Evolutionary conservation across 169 alveolate species (phyloP), one percentile per base, ranked within the genome.

Genomic region (Nephromyces sp.): DNA sequence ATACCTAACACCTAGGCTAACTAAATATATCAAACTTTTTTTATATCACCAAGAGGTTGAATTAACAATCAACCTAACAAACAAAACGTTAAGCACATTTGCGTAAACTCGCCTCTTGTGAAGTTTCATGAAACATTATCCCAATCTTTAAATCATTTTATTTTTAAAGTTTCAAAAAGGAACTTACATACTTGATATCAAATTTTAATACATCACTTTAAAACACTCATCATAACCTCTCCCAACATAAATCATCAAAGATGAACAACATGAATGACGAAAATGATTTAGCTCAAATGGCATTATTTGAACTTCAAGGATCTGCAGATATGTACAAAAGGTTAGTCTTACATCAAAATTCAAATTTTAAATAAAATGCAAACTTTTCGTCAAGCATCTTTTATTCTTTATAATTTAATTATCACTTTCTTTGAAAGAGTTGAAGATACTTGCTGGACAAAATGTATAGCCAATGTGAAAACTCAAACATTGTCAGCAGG

Each of bases 301-400:
- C 84, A 51, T 66, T 77, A 6, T 72, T 70, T 28, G 84, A 77
- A 73, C 30, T 77, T 32, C 70, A 61, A 52, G 84, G 84, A n/a
- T 34, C 68, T 51, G 78, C 80, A 52, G 84, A 77, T 69, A 31
- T 72, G 66, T 77, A 67, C 75, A 66, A 68, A 29, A 29, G 81
- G 81, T 75, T 31, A 70, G 15, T 43, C 27, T 53, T 2, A 3
- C 27, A 4, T 53, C 24, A 53, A 25, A 25, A 2, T 25, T 53
- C 27, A 25, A 5, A 3, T 53, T 15, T 15, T 15, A 15, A 43
- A 15, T 15, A 15, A 43, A 15, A 3, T 6, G 0, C 28, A 27
- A 27, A 0, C 5, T 57, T 0, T 57, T 57, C 25, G 0, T 6
- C 5, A 0, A 5, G 25, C 3, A 5, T 57, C 3, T 57, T 27